These are phyloP conservation scores for Carallia pectinifolia DNA, from an alignment of 345 rosid genomes.

Conservation along the genomic window DNA sequence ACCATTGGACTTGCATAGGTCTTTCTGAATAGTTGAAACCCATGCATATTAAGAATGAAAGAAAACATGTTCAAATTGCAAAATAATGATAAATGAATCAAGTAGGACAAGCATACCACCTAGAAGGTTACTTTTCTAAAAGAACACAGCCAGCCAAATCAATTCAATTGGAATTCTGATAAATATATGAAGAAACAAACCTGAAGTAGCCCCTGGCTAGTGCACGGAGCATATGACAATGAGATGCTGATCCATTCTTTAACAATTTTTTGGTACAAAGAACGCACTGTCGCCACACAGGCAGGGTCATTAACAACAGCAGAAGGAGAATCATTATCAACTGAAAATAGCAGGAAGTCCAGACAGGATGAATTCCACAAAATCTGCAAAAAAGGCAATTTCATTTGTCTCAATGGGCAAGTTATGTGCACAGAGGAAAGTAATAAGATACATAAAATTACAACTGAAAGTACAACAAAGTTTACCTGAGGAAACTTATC, in stretches of 20 bases:
- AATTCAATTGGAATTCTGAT: neutral
- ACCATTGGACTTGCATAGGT: neutral
- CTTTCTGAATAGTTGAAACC: neutral
- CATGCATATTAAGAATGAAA: neutral
- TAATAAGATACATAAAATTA: neutral
- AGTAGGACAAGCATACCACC: neutral
- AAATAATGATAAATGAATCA: neutral
- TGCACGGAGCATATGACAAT: constrained; percentile 95
- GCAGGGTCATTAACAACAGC: constrained; percentile 87
- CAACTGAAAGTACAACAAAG: constrained; percentile 6
- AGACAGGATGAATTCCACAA: constrained; percentile 96
- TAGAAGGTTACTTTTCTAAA: neutral
- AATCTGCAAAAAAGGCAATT: constrained; percentile 53
- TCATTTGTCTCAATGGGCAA: constrained; percentile 17
- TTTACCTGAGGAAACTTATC: constrained; percentile 97
- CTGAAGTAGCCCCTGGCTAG: constrained; percentile 99
- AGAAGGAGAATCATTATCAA: constrained; percentile 60
- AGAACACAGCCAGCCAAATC: neutral
- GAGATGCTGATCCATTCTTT: constrained; percentile 92
- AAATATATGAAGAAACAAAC: constrained; percentile 34
- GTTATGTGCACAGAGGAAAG: constrained; percentile 1
- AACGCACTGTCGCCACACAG: constrained; percentile 71
- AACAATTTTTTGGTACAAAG: constrained; percentile 79
- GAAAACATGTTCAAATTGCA: neutral
- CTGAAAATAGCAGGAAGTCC: constrained; percentile 79